These are phyloP conservation scores for Phytophthora palmivora DNA, from an alignment of 352 stramenopile genomes.

Conservation along the genomic window DNA sequence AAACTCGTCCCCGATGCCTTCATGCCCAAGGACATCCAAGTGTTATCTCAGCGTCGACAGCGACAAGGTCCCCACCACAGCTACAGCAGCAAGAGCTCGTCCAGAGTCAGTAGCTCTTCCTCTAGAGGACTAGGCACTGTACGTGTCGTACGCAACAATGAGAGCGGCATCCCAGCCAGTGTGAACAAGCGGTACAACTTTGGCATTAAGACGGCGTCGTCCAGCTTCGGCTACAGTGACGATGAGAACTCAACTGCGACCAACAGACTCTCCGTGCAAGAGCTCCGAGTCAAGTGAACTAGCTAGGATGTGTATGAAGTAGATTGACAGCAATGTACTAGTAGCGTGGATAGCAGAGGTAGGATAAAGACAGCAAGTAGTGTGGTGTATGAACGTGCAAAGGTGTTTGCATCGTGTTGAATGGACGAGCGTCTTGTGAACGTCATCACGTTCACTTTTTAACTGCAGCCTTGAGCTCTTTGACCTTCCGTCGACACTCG, in stretches of 20 bases:
- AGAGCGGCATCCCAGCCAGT: constrained; percentile 12
- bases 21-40: constrained; percentile 69
- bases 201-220: constrained; percentile 39
- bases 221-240: constrained; percentile 45
- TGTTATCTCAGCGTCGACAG: constrained; percentile 59
- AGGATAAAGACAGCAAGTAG: neutral
- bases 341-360: constrained; percentile 22
- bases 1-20: constrained; percentile 66
- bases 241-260: constrained; percentile 24
- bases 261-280: constrained; percentile 25
- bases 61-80: constrained; percentile 35
- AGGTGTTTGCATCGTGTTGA: constrained; percentile 11
- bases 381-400: constrained; percentile 19
- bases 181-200: constrained; percentile 34
- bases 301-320: constrained; percentile 14
- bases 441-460: constrained; percentile 30
- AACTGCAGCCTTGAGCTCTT: constrained; percentile 41
- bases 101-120: constrained; percentile 31
- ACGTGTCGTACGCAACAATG: constrained; percentile 26
- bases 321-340: constrained; percentile 16
- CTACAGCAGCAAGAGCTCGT: constrained; percentile 30
- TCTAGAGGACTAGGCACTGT: constrained; percentile 18
- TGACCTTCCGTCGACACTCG: constrained; percentile 59
- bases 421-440: neutral
- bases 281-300: constrained; percentile 31